These are phyloP conservation scores for Collybiopsis confluens DNA, from an alignment of 768 basidiomycete genomes.

Conservation along the genomic window DNA sequence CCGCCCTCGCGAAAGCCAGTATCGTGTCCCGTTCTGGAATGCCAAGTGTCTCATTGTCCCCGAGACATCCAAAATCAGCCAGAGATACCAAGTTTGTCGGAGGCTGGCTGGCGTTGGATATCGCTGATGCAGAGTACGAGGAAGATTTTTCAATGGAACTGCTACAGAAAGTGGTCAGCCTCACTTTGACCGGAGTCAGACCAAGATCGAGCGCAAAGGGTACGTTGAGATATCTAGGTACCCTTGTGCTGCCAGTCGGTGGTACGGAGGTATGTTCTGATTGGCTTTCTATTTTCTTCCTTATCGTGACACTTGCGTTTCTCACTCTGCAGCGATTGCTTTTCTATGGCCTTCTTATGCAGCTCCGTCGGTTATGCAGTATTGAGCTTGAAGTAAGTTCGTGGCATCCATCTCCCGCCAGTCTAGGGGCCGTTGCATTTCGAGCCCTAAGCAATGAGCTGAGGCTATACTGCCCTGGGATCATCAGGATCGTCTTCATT, in stretches of 20 bases:
- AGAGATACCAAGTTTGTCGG: slow-evolving; percentile 10
- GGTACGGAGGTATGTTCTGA: slow-evolving; percentile 48
- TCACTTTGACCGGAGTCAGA: background rate
- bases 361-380: slow-evolving; percentile 44
- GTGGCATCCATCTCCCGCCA: slow-evolving; percentile 57
- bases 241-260: slow-evolving; percentile 57
- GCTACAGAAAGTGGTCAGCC: slow-evolving; percentile 34
- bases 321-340: slow-evolving; percentile 45
- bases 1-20: background rate
- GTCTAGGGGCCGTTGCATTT: slow-evolving; percentile 38
- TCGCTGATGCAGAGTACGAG: slow-evolving; percentile 58
- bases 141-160: slow-evolving; percentile 52
- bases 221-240: slow-evolving; percentile 54
- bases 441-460: slow-evolving; percentile 59
- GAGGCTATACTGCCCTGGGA: slow-evolving; percentile 52
- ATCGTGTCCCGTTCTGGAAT: too few species aligned
- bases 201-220: slow-evolving; percentile 21
- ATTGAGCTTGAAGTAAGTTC: slow-evolving; percentile 62
- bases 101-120: slow-evolving; percentile 49
- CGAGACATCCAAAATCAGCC: too few species aligned
- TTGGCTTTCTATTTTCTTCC: background rate
- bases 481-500: slow-evolving; percentile 55
- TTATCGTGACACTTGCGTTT: background rate
- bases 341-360: slow-evolving; percentile 59
- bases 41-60: too few species aligned